Conservation (phyloP, 495 filamentous ascomycete species). For the Penicillium lagena region DNA sequence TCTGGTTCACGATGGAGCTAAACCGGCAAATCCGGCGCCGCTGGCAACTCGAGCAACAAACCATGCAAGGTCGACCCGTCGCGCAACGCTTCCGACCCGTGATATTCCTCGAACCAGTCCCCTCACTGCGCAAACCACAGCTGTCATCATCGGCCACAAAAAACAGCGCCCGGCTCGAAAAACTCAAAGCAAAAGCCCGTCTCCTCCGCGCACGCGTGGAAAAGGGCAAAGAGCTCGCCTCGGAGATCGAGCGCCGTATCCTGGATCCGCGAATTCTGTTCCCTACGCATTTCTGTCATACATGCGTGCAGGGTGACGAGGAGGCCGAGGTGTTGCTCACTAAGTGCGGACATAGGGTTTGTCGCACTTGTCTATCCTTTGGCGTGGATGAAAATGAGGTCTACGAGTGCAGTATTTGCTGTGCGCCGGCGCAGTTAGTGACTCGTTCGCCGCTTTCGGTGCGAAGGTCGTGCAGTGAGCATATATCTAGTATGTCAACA, state of each 20-base stretch:
- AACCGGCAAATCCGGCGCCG: constrained; percentile 21
- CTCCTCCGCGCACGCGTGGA: constrained; percentile 20
- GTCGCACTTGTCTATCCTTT: constrained; percentile 18
- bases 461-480: constrained; percentile 1
- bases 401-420: constrained; percentile 22
- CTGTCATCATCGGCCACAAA: neutral
- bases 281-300: constrained; percentile 23
- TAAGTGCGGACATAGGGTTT: constrained; percentile 20
- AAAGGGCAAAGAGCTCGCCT: constrained; percentile 21
- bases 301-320: constrained; percentile 14
- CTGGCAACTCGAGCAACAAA: constrained; percentile 18
- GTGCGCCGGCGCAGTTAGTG: constrained; percentile 11
- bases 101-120: constrained; percentile 14
- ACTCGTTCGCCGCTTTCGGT: neutral
- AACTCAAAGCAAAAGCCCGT: constrained; percentile 4
- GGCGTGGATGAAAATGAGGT: constrained; percentile 5
- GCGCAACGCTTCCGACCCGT: constrained; percentile 14
- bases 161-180: neutral
- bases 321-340: constrained; percentile 12
- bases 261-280: constrained; percentile 1
- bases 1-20: constrained; percentile 17
- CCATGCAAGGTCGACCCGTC: constrained; percentile 8
- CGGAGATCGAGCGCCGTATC: constrained; percentile 20
- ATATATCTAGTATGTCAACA: neutral
- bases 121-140: constrained; percentile 8